Evolutionary conservation across 208 protist genomes (phyloP).

Genomic region (Leishmania martiniquensis): DNA sequence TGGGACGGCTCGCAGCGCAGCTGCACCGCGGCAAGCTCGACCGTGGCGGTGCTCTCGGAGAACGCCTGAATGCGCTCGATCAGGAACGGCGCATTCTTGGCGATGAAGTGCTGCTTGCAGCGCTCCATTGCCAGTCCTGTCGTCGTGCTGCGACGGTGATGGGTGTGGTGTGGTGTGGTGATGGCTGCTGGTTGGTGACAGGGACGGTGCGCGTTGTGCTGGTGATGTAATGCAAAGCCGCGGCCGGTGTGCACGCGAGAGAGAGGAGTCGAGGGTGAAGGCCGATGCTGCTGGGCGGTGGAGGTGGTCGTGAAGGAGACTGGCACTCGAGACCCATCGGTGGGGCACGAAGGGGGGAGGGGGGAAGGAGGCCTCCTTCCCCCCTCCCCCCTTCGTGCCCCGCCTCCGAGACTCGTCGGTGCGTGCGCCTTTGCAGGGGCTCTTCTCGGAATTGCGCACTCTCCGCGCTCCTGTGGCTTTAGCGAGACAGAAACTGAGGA

Average conservation of each 20-base stretch:
- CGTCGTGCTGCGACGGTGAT: neutral
- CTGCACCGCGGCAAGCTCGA: slow-evolving; percentile 48
- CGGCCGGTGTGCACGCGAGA: too few relatives aligned
- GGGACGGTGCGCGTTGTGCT: neutral
- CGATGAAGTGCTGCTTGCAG: slow-evolving; percentile 40
- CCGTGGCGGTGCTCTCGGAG: slow-evolving; percentile 53
- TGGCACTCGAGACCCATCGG: too few relatives aligned
- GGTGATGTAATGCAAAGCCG: too few relatives aligned
- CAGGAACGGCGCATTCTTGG: slow-evolving; percentile 33
- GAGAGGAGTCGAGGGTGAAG: neutral
- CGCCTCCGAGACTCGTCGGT: too few relatives aligned
- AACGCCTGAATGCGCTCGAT: slow-evolving; percentile 50
- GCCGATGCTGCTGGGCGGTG: neutral
- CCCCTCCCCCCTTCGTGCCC: too few relatives aligned
- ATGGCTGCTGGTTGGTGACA: neutral
- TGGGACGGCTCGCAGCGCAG: slow-evolving; percentile 50
- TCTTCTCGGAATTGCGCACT: too few relatives aligned
- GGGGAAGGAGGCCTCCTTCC: too few relatives aligned
- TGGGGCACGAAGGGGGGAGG: too few relatives aligned
- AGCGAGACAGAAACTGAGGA: too few relatives aligned
- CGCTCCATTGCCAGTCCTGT: slow-evolving; percentile 28
- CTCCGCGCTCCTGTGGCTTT: neutral
- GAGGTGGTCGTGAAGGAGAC: neutral
- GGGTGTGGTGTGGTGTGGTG: neutral
- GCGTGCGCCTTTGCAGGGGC: too few relatives aligned